These are phyloP conservation scores for Neurospora sp. DNA, from an alignment of 495 filamentous ascomycete species.

Conservation along the genomic window DNA sequence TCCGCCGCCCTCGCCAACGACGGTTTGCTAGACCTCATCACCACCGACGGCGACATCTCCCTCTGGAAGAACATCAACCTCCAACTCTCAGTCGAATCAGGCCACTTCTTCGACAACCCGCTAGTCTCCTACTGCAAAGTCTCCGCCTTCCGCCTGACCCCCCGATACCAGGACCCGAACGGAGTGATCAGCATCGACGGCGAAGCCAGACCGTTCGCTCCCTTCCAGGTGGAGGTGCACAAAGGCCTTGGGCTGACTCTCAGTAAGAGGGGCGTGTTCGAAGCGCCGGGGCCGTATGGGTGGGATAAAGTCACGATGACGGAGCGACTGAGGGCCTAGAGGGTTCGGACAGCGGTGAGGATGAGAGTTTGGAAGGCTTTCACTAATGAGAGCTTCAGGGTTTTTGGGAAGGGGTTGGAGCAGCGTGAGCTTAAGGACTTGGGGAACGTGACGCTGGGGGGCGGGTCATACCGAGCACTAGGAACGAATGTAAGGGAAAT, in stretches of 20 bases:
- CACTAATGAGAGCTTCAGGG: background rate
- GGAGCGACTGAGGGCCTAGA: constrained; percentile 17
- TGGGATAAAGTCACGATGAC: constrained; percentile 30
- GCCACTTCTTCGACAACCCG: constrained; percentile 66
- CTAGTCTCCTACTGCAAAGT: constrained; percentile 76
- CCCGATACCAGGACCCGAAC: constrained; percentile 48
- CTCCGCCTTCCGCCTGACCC: constrained; percentile 70
- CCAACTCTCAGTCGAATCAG: constrained; percentile 59
- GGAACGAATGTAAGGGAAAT: background rate
- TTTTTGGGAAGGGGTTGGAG: background rate
- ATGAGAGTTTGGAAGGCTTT: background rate
- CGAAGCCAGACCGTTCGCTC: constrained; percentile 72
- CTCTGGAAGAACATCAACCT: constrained; percentile 52
- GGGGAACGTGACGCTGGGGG: background rate
- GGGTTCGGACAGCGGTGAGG: background rate
- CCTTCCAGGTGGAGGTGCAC: constrained; percentile 87
- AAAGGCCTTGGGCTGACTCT: constrained; percentile 75
- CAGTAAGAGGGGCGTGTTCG: constrained; percentile 61
- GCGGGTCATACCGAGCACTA: background rate
- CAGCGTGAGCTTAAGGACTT: background rate
- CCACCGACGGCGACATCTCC: constrained; percentile 64
- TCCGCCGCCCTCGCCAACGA: constrained; percentile 74
- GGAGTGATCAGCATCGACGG: constrained; percentile 95
- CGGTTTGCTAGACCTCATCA: constrained; percentile 76
- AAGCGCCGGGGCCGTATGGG: constrained; percentile 52